Percentiles rank a stretch among this genome's conserved stretches.
These are phyloP conservation scores for Tephrocybe sp. DNA, from an alignment of 768 basidiomycete species.

Conservation along the genomic window DNA sequence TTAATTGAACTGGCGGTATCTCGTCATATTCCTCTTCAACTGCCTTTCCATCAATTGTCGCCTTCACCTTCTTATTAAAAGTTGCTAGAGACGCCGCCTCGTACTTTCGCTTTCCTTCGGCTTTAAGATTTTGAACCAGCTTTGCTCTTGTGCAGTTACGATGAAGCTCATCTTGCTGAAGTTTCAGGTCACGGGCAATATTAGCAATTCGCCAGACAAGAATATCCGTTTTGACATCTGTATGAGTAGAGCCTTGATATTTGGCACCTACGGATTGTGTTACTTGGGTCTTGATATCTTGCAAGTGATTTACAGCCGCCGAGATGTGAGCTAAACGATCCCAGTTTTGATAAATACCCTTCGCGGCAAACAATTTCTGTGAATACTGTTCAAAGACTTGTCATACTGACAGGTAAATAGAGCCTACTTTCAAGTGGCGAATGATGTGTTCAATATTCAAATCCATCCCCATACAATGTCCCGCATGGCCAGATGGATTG, in stretches of 20 bases:
- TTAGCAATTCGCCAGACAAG: constrained; percentile 22
- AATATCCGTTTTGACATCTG: constrained; percentile 7
- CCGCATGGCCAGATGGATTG: constrained; percentile 27
- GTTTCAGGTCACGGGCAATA: constrained; percentile 15
- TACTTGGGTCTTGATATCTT: constrained; percentile 27
- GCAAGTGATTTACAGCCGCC: constrained; percentile 22
- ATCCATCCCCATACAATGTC: constrained; percentile 33
- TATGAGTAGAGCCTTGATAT: constrained; percentile 28
- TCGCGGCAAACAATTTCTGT: constrained; percentile 25
- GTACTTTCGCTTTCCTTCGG: constrained; percentile 18
- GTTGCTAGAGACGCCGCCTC: constrained; percentile 23
- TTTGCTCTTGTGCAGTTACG: constrained; percentile 7
- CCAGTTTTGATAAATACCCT: constrained; percentile 31
- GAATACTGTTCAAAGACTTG: background rate
- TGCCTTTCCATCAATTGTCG: background rate
- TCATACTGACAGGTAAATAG: background rate
- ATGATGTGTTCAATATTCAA: constrained; percentile 38
- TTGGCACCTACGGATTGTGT: constrained; percentile 14
- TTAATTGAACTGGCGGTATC: background rate
- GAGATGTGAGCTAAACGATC: constrained; percentile 30
- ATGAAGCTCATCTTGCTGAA: constrained; percentile 9
- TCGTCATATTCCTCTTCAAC: background rate
- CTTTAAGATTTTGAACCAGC: constrained; percentile 14
- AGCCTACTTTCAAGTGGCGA: constrained; percentile 28
- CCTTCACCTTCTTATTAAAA: constrained; percentile 31